Conservation (phyloP, 2,329 filamentous ascomycete genomes). For the Lachnellula arida region DNA sequence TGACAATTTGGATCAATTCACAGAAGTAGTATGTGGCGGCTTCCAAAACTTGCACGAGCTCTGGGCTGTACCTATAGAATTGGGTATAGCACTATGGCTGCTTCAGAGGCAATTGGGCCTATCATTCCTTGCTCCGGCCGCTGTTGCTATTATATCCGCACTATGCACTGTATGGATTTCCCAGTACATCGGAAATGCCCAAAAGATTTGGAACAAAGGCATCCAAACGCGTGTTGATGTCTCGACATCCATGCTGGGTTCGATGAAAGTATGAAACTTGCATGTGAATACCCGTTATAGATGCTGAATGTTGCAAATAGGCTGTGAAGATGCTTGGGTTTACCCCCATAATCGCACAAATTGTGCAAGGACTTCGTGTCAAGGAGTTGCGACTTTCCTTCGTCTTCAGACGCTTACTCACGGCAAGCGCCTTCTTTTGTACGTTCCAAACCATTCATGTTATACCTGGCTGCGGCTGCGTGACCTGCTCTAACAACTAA, state of each 20-base stretch:
- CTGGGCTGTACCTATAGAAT: constrained; percentile 25
- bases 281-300: not conserved
- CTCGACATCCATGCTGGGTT: constrained; percentile 22
- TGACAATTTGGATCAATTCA: not conserved
- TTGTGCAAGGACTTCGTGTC: constrained; percentile 34
- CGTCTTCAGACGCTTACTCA: constrained; percentile 8
- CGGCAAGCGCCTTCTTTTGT: not conserved
- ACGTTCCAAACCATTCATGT: not conserved
- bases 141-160: constrained; percentile 9
- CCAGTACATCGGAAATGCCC: constrained; percentile 16
- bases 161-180: constrained; percentile 13
- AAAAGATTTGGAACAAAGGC: constrained; percentile 17
- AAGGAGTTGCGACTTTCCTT: constrained; percentile 11
- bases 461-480: not conserved
- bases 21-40: constrained; percentile 23
- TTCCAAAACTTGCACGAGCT: constrained; percentile 26
- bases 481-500: not conserved
- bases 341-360: constrained; percentile 28
- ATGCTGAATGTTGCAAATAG: not conserved
- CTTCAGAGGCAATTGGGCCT: constrained; percentile 27
- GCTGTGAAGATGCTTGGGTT: constrained; percentile 32
- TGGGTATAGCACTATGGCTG: constrained; percentile 28
- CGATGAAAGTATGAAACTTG: constrained; percentile 23
- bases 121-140: constrained; percentile 17
- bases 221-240: constrained; percentile 19